Percentiles rank a stretch among this genome's conserved stretches.
Evolutionary conservation across 2,329 filamentous ascomycete species (phyloP).

Genomic region (Curvularia sp.): DNA sequence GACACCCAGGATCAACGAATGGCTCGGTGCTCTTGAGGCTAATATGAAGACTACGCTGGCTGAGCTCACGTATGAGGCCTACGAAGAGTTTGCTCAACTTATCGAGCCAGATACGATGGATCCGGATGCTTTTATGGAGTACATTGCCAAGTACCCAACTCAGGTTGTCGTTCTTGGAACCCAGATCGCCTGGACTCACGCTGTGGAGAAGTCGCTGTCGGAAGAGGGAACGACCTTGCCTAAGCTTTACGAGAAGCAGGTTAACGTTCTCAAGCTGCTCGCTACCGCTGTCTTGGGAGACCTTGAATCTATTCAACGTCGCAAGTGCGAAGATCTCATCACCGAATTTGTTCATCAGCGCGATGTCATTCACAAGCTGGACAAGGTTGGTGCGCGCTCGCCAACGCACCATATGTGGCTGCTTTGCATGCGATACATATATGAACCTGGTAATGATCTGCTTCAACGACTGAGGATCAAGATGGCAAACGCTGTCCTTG

Average conservation of each 20-base stretch:
- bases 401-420: constrained; percentile 90
- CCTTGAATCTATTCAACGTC: constrained; percentile 82
- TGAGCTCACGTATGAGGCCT: constrained; percentile 85
- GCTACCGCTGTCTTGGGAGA: constrained; percentile 90
- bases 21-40: constrained; percentile 89
- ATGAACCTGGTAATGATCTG: constrained; percentile 80
- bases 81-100: constrained; percentile 80
- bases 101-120: constrained; percentile 77
- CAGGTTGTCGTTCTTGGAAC: constrained; percentile 95
- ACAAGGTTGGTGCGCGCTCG: constrained; percentile 74
- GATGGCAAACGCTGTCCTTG: constrained; percentile 95
- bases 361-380: constrained; percentile 87
- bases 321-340: constrained; percentile 98
- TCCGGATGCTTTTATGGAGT: constrained; percentile 73
- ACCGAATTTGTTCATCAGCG: constrained; percentile 99
- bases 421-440: constrained; percentile 95
- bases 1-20: constrained; percentile 97
- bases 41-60: constrained; percentile 96
- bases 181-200: constrained; percentile 91
- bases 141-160: constrained; percentile 83
- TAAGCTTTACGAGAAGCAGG: constrained; percentile 78
- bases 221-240: constrained; percentile 74
- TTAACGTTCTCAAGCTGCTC: constrained; percentile 83
- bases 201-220: constrained; percentile 78
- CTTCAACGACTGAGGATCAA: constrained; percentile 84